Base-by-base conservation (phyloP, 345 rosid genomes). In the Aquilaria malaccensis region DNA sequence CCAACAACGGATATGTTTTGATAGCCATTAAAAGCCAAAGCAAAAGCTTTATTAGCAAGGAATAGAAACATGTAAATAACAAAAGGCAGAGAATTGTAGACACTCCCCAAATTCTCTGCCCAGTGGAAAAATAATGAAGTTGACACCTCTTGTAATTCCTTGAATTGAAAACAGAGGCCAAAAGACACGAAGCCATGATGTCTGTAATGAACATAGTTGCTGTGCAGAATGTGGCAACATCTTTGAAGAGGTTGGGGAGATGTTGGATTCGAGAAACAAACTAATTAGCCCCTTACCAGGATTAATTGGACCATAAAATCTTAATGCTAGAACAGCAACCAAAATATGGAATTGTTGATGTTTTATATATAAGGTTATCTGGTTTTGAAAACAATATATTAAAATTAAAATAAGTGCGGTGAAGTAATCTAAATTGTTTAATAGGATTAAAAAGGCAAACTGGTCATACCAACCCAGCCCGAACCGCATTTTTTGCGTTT, bases 1-100 rank as follows among this genome's bases (percentile, higher is more conserved):
- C 72, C 79, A 83, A 84, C 72, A 61, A 85, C 90, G 65, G 89
- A 76, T 77, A 77, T 74, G 78, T 85, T 84, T 86, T 89, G 87
- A 74, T 70, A 84, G 86, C 95, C 91, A 76, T 81, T 69, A 68
- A 57, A 74, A 76, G 77, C 87, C 92, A 86, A 69, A 78, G 70
- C 73, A 74, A 78, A 56, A 65, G 60, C 50, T 81, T 81, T 59
- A 84, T 82, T 78, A 85, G 82, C 79, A 83, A 67, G 64, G 73
- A 63, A 76, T 65, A 72, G 60, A 72, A 71, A 70, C 61, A 76
- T 69, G 73, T 71, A 71, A 81, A 71, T 68, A 72, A 65, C 52
- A 56, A 83, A 76, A 81, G 80, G 78, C 61, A 77, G 76, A 77
- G 77, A 77, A 22, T 22, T 67, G 76, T 77, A 68, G 76, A 50